Percentiles rank a stretch among this genome's conserved stretches.
Evolutionary conservation across 108 stramenopile species (phyloP).

Genomic region (Tribonema minus): DNA sequence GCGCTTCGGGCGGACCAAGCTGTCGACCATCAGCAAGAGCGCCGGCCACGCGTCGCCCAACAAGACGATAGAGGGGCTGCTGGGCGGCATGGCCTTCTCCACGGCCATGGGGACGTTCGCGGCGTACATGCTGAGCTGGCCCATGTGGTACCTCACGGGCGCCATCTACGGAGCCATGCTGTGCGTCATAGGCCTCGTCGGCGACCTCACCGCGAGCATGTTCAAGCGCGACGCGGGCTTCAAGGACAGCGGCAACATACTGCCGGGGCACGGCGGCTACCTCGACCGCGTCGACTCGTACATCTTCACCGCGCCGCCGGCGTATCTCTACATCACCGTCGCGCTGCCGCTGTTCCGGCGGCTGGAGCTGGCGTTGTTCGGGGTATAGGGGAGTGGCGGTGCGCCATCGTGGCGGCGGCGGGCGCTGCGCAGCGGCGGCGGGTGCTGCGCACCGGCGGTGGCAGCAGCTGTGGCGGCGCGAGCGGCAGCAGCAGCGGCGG

Average conservation of each 20-base stretch:
- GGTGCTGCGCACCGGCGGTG: too few relatives aligned
- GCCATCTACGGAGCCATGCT: slow-evolving; percentile 76
- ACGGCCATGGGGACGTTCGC: slow-evolving; percentile 66
- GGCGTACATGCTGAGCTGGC: slow-evolving; percentile 86
- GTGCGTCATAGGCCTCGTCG: slow-evolving; percentile 73
- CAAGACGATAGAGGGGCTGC: slow-evolving; percentile 89
- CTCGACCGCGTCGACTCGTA: slow-evolving; percentile 92
- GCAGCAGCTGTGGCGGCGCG: too few relatives aligned
- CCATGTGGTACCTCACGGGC: slow-evolving; percentile 72
- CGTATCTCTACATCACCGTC: slow-evolving; percentile 41
- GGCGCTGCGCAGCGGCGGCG: too few relatives aligned
- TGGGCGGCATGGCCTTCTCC: slow-evolving; percentile 76
- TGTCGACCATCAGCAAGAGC: slow-evolving; percentile 69
- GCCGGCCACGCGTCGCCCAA: slow-evolving; percentile 89
- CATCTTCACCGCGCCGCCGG: slow-evolving; percentile 80
- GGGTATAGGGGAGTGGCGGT: background rate
- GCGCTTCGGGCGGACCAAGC: slow-evolving; percentile 57
- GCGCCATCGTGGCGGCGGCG: too few relatives aligned
- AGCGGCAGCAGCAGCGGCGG: too few relatives aligned
- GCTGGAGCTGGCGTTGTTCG: background rate
- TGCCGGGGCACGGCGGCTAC: slow-evolving; percentile 95
- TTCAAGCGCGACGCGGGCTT: slow-evolving; percentile 89
- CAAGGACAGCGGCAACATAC: slow-evolving; percentile 90
- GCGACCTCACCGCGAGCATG: slow-evolving; percentile 93
- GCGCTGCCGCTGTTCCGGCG: slow-evolving; percentile 22